Evolutionary conservation across 257 asterid genomes (phyloP), one percentile per base, ranked within the genome.

Genomic region (Lycium barbarum): DNA sequence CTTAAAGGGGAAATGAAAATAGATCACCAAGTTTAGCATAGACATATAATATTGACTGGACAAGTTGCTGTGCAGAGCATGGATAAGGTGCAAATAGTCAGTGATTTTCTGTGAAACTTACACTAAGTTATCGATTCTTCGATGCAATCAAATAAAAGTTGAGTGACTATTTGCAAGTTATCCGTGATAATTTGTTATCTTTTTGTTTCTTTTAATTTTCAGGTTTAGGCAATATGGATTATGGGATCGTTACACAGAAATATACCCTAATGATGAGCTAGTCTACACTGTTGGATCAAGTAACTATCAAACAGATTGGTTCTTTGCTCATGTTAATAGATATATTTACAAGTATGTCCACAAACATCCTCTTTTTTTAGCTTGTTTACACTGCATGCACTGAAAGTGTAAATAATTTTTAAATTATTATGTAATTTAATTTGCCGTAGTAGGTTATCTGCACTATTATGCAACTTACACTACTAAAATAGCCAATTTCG

Each of bases 161-260:
- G 12, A 61, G 33, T 61, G 33, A 61, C 67, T 0, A 61, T n/a
- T 7, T 2, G 2, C n/a, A 61, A 20, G 20, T 61, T 20, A 61
- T 26, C 3, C 7, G 5, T 9, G 9, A 26, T 8, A 57, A 4
- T 59, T 59, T 59, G 2, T 55, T 55, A 13, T 55, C 6, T 55
- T 10, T 53, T n/a, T 51, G 45, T 40, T 40, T 0, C 6, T 45
- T 45, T 53, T 26, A 26, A 26, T 26, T 53, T 26, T 0, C 82
- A 94, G 93, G 87, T 94, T 90, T 68, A 88, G 94, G 79, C 93
- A 94, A 85, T 91, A 89, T 7, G 97, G 97, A 47, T 45, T 94
- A 1, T 93, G 98, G 97, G 63, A 57, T 2, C 88, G 91, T 43
- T 93, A 90, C 80, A 63, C 18, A 3, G 93, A 91, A 18, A 68